phyloP scores from a whole-genome alignment of 129 eudicot species.

The Saussurea involucrata region DNA sequence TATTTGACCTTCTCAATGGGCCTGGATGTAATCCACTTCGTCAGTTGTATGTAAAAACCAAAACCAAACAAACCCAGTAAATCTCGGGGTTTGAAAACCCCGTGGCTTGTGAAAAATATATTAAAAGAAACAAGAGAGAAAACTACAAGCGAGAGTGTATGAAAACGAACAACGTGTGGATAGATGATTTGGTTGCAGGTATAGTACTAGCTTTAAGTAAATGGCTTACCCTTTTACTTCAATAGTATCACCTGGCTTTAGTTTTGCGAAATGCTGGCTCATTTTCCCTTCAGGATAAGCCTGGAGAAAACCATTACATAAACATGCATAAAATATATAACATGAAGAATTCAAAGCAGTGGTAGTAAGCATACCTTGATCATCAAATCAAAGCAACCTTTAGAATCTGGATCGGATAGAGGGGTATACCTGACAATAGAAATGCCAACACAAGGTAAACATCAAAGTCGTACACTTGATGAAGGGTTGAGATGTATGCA shows the following conservation, averaged over 20 bases:
- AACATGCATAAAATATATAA: background rate
- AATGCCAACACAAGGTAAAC: background rate
- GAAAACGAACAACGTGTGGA: background rate
- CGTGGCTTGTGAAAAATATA: background rate
- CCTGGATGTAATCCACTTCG: slow-evolving; percentile 43
- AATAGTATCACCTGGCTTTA: slow-evolving; percentile 87
- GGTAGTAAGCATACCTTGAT: slow-evolving; percentile 58
- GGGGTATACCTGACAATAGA: slow-evolving; percentile 82
- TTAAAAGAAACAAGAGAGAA: background rate
- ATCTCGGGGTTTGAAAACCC: background rate
- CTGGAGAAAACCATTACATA: slow-evolving; percentile 31
- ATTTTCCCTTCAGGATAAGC: slow-evolving; percentile 95
- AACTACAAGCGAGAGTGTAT: background rate
- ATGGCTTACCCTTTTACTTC: slow-evolving; percentile 91
- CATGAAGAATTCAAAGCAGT: background rate
- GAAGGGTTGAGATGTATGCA: too few species aligned
- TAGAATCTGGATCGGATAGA: slow-evolving; percentile 85
- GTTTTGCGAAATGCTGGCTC: slow-evolving; percentile 96
- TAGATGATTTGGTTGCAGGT: background rate
- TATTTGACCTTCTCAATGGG: slow-evolving; percentile 91
- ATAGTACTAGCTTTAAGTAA: background rate
- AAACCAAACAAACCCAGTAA: background rate
- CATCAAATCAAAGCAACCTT: slow-evolving; percentile 90
- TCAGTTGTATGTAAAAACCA: slow-evolving; percentile 7
- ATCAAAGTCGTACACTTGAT: background rate